These are phyloP conservation scores for Viola pubescens DNA, from an alignment of 441 rosid genomes.

Conservation along the genomic window DNA sequence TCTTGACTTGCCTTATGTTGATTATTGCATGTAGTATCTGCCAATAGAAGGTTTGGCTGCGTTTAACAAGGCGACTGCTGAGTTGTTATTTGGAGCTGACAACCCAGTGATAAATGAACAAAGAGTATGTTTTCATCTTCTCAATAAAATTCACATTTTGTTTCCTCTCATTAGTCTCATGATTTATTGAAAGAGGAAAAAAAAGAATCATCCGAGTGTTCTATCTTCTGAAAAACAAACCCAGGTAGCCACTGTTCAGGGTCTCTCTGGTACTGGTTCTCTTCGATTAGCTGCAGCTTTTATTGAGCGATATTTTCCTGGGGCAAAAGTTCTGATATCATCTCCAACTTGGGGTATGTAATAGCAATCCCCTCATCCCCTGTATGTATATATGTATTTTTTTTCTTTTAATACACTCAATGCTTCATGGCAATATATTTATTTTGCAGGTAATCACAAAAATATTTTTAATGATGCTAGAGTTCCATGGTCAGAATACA, in stretches of 20 bases:
- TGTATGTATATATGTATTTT: conserved; percentile 1
- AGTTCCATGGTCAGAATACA: conserved; percentile 94
- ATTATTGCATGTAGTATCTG: conserved; percentile 58
- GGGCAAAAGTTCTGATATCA: conserved; percentile 80
- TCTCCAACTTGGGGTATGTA: conserved; percentile 87
- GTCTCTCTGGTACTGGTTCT: conserved; percentile 98
- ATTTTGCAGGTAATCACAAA: conserved; percentile 79
- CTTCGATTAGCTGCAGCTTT: conserved; percentile 89
- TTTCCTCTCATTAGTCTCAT: background rate
- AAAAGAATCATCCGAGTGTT: background rate
- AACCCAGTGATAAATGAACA: conserved; percentile 62
- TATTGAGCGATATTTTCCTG: conserved; percentile 82
- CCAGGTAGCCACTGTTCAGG: conserved; percentile 94
- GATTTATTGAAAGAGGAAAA: background rate
- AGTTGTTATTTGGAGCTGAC: conserved; percentile 75
- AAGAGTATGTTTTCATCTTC: conserved; percentile 38
- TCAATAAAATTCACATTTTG: background rate
- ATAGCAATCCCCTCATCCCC: conserved; percentile 4
- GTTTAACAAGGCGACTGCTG: conserved; percentile 88
- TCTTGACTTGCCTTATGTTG: conserved; percentile 10
- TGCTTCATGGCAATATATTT: conserved; percentile 15
- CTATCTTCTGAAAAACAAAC: conserved; percentile 8
- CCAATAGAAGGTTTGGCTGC: conserved; percentile 95
- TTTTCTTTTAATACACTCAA: background rate
- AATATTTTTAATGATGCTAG: conserved; percentile 91